Conservation (phyloP, 202 grass and related monocot species). For the Bolboschoenoplectus hybrid region DNA sequence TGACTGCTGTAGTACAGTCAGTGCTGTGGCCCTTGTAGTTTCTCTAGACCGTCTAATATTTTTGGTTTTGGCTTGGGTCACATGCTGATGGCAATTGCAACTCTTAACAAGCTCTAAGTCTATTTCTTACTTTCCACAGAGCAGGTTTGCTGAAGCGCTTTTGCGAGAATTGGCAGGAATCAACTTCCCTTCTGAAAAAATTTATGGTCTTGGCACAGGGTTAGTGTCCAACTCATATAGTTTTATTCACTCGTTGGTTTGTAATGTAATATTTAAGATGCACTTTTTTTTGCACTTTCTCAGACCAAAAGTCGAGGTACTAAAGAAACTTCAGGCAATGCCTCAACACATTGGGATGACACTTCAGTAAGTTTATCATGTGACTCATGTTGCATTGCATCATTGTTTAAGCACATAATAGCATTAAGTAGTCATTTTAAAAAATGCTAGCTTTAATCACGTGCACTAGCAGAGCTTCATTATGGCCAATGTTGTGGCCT, state of each 20-base stretch:
- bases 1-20: neutral
- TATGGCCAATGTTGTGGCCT: too few species aligned
- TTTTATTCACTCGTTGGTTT: constrained; percentile 26
- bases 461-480: too few species aligned
- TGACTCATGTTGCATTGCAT: neutral
- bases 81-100: neutral
- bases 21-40: neutral
- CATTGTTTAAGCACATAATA: neutral
- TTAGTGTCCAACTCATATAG: constrained; percentile 40
- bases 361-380: constrained; percentile 66
- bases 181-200: constrained; percentile 70
- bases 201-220: constrained; percentile 95
- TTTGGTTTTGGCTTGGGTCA: neutral
- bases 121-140: constrained; percentile 50
- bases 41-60: neutral
- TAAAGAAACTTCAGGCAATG: constrained; percentile 80
- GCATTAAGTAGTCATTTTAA: neutral
- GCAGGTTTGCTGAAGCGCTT: constrained; percentile 84
- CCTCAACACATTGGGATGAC: constrained; percentile 62
- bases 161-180: constrained; percentile 81
- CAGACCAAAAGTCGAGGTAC: constrained; percentile 83
- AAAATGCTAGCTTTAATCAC: neutral
- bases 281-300: constrained; percentile 39
- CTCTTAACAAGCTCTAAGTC: constrained; percentile 13
- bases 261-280: neutral